Conservation (phyloP, 495 filamentous ascomycete species). For the Recurvomyces mirabilis region DNA sequence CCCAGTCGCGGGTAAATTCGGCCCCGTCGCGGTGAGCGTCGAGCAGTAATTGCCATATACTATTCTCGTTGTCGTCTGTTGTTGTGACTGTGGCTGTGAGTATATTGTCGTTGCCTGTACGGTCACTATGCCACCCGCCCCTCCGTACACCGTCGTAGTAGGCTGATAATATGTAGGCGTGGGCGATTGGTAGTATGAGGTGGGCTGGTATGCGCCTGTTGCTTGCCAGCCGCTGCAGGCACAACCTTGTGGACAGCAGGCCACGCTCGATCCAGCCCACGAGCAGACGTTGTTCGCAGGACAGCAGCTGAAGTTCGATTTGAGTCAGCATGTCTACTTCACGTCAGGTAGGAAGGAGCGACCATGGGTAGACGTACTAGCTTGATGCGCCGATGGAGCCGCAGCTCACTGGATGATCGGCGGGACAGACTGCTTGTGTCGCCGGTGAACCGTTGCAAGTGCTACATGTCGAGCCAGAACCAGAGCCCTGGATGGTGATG, state of each 20-base stretch:
- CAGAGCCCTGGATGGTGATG: slow-evolving; percentile 12
- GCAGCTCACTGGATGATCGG: slow-evolving; percentile 26
- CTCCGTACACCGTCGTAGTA: slow-evolving; percentile 7
- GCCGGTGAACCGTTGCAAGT: slow-evolving; percentile 11
- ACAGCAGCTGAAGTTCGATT: slow-evolving; percentile 26
- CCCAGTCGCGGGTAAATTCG: slow-evolving; percentile 15
- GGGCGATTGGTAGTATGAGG: slow-evolving; percentile 1
- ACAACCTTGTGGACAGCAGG: slow-evolving; percentile 29
- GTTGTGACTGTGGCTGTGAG: neutral
- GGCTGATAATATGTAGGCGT: slow-evolving; percentile 2
- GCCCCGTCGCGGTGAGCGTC: slow-evolving; percentile 17
- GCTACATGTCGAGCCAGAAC: neutral
- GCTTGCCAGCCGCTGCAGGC: slow-evolving; percentile 21
- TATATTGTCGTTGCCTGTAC: slow-evolving; percentile 5
- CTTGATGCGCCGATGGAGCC: slow-evolving; percentile 20
- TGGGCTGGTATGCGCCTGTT: neutral
- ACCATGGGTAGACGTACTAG: slow-evolving; percentile 23
- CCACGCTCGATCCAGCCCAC: slow-evolving; percentile 21
- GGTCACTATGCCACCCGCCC: neutral
- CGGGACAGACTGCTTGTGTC: slow-evolving; percentile 25
- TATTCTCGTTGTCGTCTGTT: slow-evolving; percentile 4
- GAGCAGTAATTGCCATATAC: slow-evolving; percentile 17
- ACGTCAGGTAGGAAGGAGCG: no score
- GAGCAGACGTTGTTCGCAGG: slow-evolving; percentile 25
- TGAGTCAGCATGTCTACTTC: slow-evolving; percentile 1